A percentile compares a stretch with the other conserved stretches of the same genome.
Conservation (phyloP, 2,329 filamentous ascomycete species). For the Colletotrichum limetticola region DNA sequence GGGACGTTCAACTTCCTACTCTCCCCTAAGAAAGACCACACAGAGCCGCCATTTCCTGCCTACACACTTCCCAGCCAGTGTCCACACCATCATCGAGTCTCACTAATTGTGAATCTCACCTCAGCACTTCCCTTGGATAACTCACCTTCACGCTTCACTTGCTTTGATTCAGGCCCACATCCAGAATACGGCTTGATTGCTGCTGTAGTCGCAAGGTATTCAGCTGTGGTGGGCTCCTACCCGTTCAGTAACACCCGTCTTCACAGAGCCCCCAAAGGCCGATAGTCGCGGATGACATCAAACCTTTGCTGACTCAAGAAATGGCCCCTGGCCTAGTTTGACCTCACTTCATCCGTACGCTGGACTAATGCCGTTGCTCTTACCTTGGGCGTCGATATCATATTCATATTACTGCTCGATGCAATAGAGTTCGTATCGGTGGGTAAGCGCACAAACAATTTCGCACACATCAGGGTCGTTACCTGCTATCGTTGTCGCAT, state of each 20-base stretch:
- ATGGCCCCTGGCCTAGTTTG: not conserved
- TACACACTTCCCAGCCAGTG: not conserved
- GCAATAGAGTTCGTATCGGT: not conserved
- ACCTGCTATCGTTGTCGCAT: not conserved
- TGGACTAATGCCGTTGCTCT: not conserved
- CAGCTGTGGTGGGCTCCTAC: not conserved
- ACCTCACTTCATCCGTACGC: constrained; percentile 2
- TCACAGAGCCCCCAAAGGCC: constrained; percentile 2
- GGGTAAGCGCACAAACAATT: not conserved
- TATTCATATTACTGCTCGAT: not conserved
- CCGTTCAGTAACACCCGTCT: not conserved
- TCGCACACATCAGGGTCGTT: not conserved
- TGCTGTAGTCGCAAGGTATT: not conserved
- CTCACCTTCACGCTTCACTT: not conserved
- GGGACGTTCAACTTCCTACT: not conserved
- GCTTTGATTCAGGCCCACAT: not conserved
- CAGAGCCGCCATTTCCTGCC: not conserved
- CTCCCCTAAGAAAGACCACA: not conserved
- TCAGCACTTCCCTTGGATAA: not conserved
- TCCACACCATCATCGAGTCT: not conserved
- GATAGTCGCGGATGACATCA: constrained; percentile 27
- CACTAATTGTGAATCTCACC: not conserved
- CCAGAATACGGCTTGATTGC: not conserved
- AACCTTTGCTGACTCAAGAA: constrained; percentile 12
- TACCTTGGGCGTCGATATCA: not conserved